Conservation (phyloP, 495 filamentous ascomycete species). For the Barbatosphaeria neglecta region DNA sequence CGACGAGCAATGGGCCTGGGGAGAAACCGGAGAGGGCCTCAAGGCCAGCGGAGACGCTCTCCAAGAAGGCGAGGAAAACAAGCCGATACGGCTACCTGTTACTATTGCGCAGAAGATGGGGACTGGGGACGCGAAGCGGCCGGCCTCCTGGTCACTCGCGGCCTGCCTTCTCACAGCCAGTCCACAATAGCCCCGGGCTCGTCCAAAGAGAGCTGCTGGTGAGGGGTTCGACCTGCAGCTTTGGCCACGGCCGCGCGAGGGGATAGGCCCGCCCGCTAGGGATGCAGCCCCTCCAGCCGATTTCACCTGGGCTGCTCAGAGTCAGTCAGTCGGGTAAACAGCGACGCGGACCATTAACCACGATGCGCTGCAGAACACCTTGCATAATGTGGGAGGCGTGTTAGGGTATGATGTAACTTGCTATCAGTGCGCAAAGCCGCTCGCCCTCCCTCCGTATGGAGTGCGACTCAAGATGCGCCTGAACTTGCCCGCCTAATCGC, state of each 20-base stretch:
- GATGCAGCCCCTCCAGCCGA: not conserved
- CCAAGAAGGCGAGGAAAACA: not conserved
- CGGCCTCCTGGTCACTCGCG: not conserved
- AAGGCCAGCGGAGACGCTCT: not conserved
- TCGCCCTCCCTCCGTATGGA: no score
- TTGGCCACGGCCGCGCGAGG: not conserved
- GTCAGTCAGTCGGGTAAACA: no score
- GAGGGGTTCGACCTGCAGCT: not conserved
- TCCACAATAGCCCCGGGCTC: not conserved
- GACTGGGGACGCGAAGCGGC: not conserved
- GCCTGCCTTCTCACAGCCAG: not conserved
- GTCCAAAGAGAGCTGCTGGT: not conserved
- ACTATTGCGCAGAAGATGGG: not conserved
- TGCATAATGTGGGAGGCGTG: no score
- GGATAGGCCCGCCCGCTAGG: constrained; percentile 1
- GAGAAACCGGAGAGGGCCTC: not conserved
- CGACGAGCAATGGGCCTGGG: not conserved
- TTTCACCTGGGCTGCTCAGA: not conserved
- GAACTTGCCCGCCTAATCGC: no score
- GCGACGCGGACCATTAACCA: not conserved
- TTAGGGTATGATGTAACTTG: no score
- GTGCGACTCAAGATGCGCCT: no score
- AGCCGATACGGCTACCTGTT: not conserved
- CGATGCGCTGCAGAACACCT: no score
- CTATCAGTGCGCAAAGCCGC: no score